phyloP scores from a whole-genome alignment of 305 asterid species.

The Solanum hybrid region DNA sequence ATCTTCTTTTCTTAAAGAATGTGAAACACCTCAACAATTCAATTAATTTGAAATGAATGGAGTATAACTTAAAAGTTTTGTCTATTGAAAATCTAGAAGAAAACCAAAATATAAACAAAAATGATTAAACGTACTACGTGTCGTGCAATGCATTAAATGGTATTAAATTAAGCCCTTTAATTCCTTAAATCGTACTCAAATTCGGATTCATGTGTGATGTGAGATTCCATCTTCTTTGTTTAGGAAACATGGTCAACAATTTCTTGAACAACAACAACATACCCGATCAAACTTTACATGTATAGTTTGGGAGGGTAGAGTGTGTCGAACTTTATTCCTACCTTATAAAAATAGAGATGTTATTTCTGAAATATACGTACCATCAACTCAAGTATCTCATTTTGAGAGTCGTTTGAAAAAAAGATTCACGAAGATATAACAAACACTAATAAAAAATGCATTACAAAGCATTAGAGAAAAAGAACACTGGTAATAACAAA shows the following conservation, averaged over 20 bases:
- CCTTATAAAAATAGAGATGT: background rate
- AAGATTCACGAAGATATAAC: background rate
- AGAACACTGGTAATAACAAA: background rate
- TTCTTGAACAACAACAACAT: background rate
- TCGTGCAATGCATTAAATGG: background rate
- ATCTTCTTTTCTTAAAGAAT: too few relatives aligned
- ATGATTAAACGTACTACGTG: background rate
- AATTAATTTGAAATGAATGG: too few relatives aligned
- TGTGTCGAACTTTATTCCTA: too few relatives aligned
- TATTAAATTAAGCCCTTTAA: background rate
- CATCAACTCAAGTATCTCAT: background rate
- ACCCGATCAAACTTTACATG: background rate
- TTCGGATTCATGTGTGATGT: background rate
- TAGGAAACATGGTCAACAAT: background rate
- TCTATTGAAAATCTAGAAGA: background rate
- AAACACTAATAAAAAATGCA: background rate
- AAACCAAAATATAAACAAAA: background rate
- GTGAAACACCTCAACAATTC: too few relatives aligned
- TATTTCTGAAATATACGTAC: too few relatives aligned
- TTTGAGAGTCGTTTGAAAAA: background rate
- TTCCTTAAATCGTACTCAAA: background rate
- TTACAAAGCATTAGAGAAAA: background rate
- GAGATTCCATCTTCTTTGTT: background rate
- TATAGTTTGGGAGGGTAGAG: background rate
- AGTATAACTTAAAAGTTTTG: background rate